These are phyloP conservation scores for Polytrichum commune DNA, from an alignment of 225 moss, liverwort and hornwort species.

Conservation along the genomic window DNA sequence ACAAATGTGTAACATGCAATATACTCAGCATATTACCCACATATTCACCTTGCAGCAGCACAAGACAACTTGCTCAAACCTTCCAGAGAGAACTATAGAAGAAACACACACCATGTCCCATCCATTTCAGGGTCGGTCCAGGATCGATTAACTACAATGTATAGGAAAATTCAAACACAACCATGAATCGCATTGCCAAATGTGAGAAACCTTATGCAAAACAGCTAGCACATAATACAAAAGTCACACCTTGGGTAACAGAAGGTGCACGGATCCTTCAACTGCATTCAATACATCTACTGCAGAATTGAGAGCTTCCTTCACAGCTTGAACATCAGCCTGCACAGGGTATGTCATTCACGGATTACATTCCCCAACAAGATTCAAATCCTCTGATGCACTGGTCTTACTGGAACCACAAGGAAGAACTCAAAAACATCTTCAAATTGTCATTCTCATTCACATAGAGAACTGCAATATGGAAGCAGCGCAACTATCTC, in stretches of 20 bases:
- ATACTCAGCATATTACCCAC: too few relatives aligned
- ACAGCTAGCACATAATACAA: too few relatives aligned
- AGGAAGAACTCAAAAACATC: too few relatives aligned
- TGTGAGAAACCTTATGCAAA: too few relatives aligned
- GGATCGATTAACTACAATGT: not conserved
- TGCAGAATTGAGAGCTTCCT: slow-evolving; percentile 95
- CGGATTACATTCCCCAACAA: not conserved
- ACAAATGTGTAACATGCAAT: too few relatives aligned
- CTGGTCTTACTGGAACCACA: too few relatives aligned
- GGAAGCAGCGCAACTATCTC: too few relatives aligned
- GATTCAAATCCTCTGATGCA: too few relatives aligned
- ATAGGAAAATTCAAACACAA: not conserved
- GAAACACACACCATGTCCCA: not conserved
- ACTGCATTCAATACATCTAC: slow-evolving; percentile 98
- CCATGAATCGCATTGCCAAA: not conserved
- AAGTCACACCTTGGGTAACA: slow-evolving; percentile 72
- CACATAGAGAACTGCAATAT: too few relatives aligned
- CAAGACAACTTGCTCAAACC: not conserved
- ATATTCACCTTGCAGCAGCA: too few relatives aligned
- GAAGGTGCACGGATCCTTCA: slow-evolving; percentile 76
- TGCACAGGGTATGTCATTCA: slow-evolving; percentile 21
- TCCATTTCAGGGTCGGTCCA: not conserved
- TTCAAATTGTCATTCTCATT: too few relatives aligned
- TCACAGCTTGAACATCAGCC: slow-evolving; percentile 98
- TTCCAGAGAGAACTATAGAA: not conserved